Evolutionary conservation across 345 rosid genomes (phyloP).

Genomic region (Orychophragmus violaceus): DNA sequence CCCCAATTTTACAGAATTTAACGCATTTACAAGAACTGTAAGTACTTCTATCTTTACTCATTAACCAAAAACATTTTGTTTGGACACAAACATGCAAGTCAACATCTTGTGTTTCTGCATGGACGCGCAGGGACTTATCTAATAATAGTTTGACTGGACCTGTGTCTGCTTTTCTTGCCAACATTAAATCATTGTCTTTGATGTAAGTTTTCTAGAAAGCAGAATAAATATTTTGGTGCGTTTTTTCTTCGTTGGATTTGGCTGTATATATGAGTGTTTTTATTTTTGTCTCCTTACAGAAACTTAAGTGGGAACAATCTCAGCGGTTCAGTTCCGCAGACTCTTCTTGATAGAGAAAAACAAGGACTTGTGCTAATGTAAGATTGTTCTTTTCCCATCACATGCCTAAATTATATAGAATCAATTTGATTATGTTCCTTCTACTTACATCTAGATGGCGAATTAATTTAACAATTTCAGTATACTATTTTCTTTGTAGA

Average conservation of each 20-base stretch:
- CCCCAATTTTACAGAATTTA: slow-evolving; percentile 19
- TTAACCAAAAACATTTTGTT: background rate
- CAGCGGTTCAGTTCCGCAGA: no score
- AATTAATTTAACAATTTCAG: background rate
- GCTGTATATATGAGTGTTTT: no score
- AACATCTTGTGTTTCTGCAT: background rate
- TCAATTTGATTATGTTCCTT: no score
- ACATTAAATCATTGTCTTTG: slow-evolving; percentile 25
- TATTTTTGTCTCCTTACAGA: no score
- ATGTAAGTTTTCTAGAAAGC: slow-evolving; percentile 33
- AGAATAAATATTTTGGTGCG: no score
- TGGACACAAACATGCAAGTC: background rate
- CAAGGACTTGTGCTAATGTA: no score
- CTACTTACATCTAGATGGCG: no score
- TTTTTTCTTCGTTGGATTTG: no score
- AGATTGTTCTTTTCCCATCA: no score
- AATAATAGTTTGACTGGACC: slow-evolving; percentile 35
- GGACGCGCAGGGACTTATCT: slow-evolving; percentile 42
- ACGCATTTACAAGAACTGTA: slow-evolving; percentile 27
- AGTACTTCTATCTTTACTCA: background rate
- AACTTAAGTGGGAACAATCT: no score
- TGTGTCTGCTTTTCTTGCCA: slow-evolving; percentile 36
- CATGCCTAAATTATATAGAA: no score
- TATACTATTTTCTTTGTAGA: background rate
- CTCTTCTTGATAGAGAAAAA: no score